phyloP scores from a whole-genome alignment of 495 filamentous ascomycete species.

The Lentithecium fluviatile region DNA sequence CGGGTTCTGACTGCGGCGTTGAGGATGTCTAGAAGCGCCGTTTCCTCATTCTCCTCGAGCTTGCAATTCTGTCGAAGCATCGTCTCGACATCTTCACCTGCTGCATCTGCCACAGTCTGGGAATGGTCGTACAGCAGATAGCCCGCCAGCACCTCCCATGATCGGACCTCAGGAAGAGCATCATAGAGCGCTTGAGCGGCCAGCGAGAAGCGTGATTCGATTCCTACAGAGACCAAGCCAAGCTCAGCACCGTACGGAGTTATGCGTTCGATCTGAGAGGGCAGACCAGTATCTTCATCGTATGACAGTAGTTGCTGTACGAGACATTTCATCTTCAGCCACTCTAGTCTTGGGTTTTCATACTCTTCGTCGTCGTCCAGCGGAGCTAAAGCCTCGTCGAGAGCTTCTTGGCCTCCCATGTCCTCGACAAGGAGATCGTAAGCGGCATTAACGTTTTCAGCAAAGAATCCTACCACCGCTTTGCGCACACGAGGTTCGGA shows the following conservation, averaged over 20 bases:
- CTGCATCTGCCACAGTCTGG: conserved; percentile 49
- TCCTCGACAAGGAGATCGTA: conserved; percentile 80
- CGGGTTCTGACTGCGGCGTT: conserved; percentile 71
- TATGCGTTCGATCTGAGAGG: conserved; percentile 35
- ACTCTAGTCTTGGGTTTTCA: conserved; percentile 70
- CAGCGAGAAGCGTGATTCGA: conserved; percentile 78
- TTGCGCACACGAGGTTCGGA: conserved; percentile 77
- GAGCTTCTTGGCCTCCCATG: conserved; percentile 73
- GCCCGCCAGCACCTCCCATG: conserved; percentile 85
- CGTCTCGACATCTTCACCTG: conserved; percentile 52
- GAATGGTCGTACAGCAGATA: conserved; percentile 94
- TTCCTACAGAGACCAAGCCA: conserved; percentile 53
- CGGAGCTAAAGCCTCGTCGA: conserved; percentile 65
- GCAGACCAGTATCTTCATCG: conserved; percentile 49
- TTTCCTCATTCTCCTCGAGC: conserved; percentile 74
- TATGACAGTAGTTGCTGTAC: conserved; percentile 80
- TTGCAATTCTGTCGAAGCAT: conserved; percentile 65
- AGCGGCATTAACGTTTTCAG: conserved; percentile 75
- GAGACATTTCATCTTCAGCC: conserved; percentile 89
- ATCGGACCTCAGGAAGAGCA: conserved; percentile 69
- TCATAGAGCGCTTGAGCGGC: conserved; percentile 84
- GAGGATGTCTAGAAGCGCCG: conserved; percentile 81
- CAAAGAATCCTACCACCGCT: conserved; percentile 85
- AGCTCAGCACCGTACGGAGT: conserved; percentile 27
- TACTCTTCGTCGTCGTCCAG: conserved; percentile 64